phyloP scores from a whole-genome alignment of 768 basidiomycete genomes.

The Plicaturopsis crispa region DNA sequence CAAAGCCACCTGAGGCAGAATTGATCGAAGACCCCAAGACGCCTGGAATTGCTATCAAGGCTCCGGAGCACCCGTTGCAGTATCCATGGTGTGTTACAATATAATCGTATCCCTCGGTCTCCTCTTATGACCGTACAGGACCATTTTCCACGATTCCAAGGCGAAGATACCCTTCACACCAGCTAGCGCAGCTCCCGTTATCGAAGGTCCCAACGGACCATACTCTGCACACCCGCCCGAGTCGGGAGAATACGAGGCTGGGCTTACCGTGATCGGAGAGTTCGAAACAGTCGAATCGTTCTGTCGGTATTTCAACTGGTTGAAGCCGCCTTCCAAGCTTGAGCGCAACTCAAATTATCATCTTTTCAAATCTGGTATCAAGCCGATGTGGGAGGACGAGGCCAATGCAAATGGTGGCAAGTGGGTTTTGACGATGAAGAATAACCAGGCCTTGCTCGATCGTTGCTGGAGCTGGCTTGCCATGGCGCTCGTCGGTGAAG shows the following conservation, averaged over 20 bases:
- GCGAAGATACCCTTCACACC: constrained; percentile 56
- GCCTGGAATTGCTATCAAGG: constrained; percentile 59
- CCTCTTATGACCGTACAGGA: constrained; percentile 40
- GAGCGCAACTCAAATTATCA: constrained; percentile 93
- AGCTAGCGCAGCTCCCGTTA: constrained; percentile 15
- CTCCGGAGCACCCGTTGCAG: constrained; percentile 78
- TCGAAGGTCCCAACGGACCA: constrained; percentile 15
- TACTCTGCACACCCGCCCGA: constrained; percentile 44
- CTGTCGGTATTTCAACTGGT: constrained; percentile 92
- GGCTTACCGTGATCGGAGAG: constrained; percentile 79
- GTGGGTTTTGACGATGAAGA: constrained; percentile 93
- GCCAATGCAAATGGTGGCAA: constrained; percentile 90
- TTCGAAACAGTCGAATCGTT: constrained; percentile 88
- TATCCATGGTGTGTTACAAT: constrained; percentile 60
- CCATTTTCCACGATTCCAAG: constrained; percentile 86
- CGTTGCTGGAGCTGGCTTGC: constrained; percentile 86
- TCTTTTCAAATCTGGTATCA: constrained; percentile 90
- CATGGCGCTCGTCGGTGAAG: constrained; percentile 85
- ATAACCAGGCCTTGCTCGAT: constrained; percentile 71
- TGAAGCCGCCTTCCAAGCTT: constrained; percentile 83
- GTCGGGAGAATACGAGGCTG: constrained; percentile 75
- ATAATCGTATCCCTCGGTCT: constrained; percentile 2
- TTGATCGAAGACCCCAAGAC: constrained; percentile 81
- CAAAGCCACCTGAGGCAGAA: constrained; percentile 69
- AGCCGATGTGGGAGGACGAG: constrained; percentile 96